A percentile compares a stretch with the other conserved stretches of the same genome.
Evolutionary conservation across 257 asterid genomes (phyloP).

Genomic region (Solanum tarapatanum): DNA sequence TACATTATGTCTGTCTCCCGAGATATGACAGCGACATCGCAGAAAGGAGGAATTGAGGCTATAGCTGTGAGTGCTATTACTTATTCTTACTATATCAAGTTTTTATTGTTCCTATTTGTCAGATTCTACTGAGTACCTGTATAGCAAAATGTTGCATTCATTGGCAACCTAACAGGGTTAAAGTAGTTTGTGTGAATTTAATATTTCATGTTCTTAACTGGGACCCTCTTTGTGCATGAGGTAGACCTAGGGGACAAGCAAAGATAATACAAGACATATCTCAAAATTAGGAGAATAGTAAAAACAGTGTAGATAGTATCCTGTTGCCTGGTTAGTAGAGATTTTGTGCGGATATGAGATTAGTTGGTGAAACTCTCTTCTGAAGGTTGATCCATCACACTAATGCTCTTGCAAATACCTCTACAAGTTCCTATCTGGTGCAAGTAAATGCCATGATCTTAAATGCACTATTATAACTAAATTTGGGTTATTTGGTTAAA

Average conservation of each 20-base stretch:
- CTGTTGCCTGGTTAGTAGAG: neutral
- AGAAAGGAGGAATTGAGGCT: conserved; percentile 49
- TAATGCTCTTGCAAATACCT: neutral
- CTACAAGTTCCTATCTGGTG: neutral
- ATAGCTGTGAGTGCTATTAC: conserved; percentile 50
- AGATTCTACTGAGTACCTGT: neutral
- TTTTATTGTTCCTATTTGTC: neutral
- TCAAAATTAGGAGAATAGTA: neutral
- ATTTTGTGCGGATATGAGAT: neutral
- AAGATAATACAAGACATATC: neutral
- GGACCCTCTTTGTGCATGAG: neutral
- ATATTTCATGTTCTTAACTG: neutral
- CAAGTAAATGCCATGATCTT: neutral
- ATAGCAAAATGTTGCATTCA: neutral
- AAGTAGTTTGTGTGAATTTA: neutral
- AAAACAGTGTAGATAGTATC: neutral
- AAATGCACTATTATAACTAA: neutral
- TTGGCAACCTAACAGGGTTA: neutral
- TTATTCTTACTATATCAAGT: neutral
- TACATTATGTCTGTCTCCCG: conserved; percentile 71
- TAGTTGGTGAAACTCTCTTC: neutral
- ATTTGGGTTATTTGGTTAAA: neutral
- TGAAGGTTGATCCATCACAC: neutral
- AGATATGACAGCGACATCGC: conserved; percentile 48
- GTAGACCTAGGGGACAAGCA: neutral